Percentiles rank a stretch among this genome's conserved stretches.
These are phyloP conservation scores for Rhodotorula glutinis DNA, from an alignment of 1,284 basidiomycete genomes.

Conservation along the genomic window DNA sequence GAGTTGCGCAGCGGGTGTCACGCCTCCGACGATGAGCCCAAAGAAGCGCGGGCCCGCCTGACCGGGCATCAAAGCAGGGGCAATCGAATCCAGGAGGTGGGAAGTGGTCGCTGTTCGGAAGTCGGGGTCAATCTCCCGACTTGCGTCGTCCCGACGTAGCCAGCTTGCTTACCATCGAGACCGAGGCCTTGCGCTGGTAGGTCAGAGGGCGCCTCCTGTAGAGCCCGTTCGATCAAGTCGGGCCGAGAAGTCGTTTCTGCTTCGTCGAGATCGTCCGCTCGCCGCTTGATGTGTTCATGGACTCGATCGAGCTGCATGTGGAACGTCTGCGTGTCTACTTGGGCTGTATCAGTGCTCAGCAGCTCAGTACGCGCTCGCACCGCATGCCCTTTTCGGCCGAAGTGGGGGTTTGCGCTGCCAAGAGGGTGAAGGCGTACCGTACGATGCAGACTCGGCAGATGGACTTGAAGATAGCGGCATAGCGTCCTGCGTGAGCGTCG, in stretches of 20 bases:
- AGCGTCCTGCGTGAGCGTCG: too few relatives aligned
- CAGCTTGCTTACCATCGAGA: slow-evolving; percentile 6
- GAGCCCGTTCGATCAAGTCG: slow-evolving; percentile 22
- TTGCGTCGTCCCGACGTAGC: too few relatives aligned
- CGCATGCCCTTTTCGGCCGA: too few relatives aligned
- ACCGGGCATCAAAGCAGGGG: slow-evolving; percentile 49
- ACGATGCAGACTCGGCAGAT: neutral
- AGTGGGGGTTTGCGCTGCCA: neutral
- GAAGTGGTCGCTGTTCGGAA: slow-evolving; percentile 8
- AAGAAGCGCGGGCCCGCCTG: slow-evolving; percentile 53
- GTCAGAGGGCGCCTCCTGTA: neutral
- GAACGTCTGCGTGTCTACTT: neutral
- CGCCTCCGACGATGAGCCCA: slow-evolving; percentile 50
- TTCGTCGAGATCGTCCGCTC: neutral
- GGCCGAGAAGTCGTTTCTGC: slow-evolving; percentile 10
- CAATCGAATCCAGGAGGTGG: slow-evolving; percentile 41
- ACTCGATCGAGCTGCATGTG: slow-evolving; percentile 6
- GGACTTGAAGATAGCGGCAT: neutral
- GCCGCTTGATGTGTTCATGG: neutral
- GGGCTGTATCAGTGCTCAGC: too few relatives aligned
- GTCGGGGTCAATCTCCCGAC: too few relatives aligned
- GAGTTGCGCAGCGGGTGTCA: slow-evolving; percentile 50
- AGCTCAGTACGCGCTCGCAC: neutral
- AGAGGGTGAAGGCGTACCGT: neutral
- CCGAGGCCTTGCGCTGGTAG: slow-evolving; percentile 18